A percentile compares a stretch with the other conserved stretches of the same genome.
Evolutionary conservation across 495 filamentous ascomycete genomes (phyloP).

Genomic region (Penicillium taxi): DNA sequence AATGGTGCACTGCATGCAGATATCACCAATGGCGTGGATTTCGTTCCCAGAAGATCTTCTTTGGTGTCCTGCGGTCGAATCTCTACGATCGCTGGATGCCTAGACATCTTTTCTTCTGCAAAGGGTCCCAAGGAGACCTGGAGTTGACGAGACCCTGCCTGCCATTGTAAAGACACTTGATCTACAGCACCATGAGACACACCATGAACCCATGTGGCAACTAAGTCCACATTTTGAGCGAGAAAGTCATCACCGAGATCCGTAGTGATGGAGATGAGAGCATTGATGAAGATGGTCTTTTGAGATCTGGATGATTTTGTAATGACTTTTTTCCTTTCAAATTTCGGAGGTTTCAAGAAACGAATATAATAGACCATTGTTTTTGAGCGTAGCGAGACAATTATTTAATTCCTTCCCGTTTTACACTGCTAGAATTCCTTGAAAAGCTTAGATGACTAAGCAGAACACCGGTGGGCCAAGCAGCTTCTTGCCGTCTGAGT

Average conservation of each 20-base stretch:
- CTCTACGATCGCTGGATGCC: constrained; percentile 22
- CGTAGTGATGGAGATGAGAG: constrained; percentile 75
- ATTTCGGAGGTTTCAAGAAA: constrained; percentile 57
- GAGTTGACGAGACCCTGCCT: constrained; percentile 45
- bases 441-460: too few species aligned
- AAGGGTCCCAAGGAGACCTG: constrained; percentile 30
- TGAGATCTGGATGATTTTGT: constrained; percentile 5
- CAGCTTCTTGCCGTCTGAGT: too few species aligned
- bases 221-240: constrained; percentile 51
- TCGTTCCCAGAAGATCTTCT: constrained; percentile 14
- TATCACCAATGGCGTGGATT: constrained; percentile 38
- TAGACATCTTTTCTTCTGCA: constrained; percentile 14
- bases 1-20: constrained; percentile 50
- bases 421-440: too few species aligned
- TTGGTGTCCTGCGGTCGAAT: constrained; percentile 3
- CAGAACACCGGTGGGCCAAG: too few species aligned
- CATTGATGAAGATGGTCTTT: constrained; percentile 31
- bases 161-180: constrained; percentile 44
- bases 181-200: constrained; percentile 32
- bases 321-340: constrained; percentile 23
- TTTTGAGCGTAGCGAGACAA: too few species aligned
- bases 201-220: constrained; percentile 29
- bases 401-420: too few species aligned
- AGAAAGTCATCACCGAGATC: constrained; percentile 85
- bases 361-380: constrained; percentile 64